A percentile compares a stretch with the other conserved stretches of the same genome.
Conservation (phyloP, 2,329 filamentous ascomycete species). For the Botrytis porri region DNA sequence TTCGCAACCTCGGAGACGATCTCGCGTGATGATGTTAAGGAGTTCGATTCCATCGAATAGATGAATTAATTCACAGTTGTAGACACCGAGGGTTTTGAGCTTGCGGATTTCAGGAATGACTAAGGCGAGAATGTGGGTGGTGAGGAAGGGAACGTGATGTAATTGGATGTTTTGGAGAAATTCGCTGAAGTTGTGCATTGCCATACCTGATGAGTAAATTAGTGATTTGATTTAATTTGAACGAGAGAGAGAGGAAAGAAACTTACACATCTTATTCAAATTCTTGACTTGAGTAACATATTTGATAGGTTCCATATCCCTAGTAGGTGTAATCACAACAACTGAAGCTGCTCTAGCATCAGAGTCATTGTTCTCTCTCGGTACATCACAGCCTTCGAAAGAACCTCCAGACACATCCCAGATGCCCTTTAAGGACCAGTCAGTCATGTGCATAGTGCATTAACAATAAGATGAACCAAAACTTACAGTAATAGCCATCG, state of each 20-base stretch:
- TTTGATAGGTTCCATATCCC: background rate
- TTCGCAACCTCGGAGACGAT: conserved; percentile 26
- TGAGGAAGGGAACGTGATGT: conserved; percentile 33
- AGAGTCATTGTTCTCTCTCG: conserved; percentile 2
- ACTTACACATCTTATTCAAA: conserved; percentile 29
- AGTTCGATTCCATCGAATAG: conserved; percentile 29
- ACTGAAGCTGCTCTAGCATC: background rate
- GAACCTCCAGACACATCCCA: conserved; percentile 15
- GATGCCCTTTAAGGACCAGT: background rate
- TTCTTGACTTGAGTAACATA: conserved; percentile 26
- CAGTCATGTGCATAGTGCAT: background rate
- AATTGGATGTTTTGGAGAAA: conserved; percentile 32
- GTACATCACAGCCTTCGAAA: conserved; percentile 1
- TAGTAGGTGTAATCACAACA: conserved; percentile 13
- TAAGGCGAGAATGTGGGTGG: conserved; percentile 26
- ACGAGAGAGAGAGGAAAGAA: background rate
- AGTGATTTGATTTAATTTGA: background rate
- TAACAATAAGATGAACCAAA: background rate
- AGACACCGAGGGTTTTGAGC: conserved; percentile 31
- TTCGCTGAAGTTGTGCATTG: conserved; percentile 28
- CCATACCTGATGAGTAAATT: conserved; percentile 18
- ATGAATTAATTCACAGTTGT: conserved; percentile 34
- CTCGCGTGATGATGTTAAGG: conserved; percentile 30
- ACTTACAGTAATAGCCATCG: conserved; percentile 14
- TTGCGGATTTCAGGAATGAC: conserved; percentile 33